These are phyloP conservation scores for Eucalyptus brandiana DNA, from an alignment of 345 rosid genomes.

Conservation along the genomic window DNA sequence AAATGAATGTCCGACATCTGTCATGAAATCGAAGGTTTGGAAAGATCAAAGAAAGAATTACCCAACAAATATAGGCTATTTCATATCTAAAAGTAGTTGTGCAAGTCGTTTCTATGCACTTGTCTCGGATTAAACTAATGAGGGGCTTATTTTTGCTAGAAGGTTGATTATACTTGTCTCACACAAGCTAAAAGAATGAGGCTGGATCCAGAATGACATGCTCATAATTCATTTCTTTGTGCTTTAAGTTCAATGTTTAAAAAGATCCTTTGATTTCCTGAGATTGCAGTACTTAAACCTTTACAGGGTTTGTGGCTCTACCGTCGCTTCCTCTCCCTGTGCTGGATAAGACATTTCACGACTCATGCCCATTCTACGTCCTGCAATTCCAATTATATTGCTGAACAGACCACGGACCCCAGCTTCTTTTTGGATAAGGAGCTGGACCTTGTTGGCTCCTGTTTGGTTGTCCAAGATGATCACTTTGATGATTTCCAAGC, in stretches of 20 bases:
- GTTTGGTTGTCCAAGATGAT: constrained; percentile 32
- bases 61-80: not conserved
- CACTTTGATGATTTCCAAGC: constrained; percentile 57
- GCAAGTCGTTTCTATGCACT: not conserved
- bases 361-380: not conserved
- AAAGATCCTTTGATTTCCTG: not conserved
- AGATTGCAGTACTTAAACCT: not conserved
- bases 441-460: constrained; percentile 34
- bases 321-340: constrained; percentile 61
- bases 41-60: not conserved
- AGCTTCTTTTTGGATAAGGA: constrained; percentile 41
- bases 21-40: not conserved
- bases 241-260: not conserved
- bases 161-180: not conserved
- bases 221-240: not conserved
- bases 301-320: constrained; percentile 81
- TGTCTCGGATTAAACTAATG: not conserved
- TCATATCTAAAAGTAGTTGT: not conserved
- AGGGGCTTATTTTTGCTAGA: not conserved
- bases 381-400: constrained; percentile 1
- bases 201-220: not conserved
- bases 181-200: not conserved
- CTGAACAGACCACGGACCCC: constrained; percentile 1
- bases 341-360: constrained; percentile 34
- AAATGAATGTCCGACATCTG: not conserved